phyloP scores from a whole-genome alignment of 2,329 filamentous ascomycete genomes.

The Aspergillus cejpii region DNA sequence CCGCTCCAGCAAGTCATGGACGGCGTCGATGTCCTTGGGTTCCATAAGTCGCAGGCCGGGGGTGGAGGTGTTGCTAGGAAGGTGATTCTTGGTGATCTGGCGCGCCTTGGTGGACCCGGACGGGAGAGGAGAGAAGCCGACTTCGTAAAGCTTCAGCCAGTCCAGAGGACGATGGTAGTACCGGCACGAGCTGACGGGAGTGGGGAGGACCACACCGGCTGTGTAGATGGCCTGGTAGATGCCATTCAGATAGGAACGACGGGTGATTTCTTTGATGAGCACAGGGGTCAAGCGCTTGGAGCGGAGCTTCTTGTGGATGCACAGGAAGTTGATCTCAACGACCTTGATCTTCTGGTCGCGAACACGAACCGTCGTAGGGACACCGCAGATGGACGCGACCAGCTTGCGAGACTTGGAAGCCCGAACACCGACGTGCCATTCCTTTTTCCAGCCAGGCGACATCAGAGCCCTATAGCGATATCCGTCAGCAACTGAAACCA shows the following conservation, averaged over 20 bases:
- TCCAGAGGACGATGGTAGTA: constrained; percentile 93
- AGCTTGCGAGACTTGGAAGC: constrained; percentile 76
- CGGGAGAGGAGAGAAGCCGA: constrained; percentile 87
- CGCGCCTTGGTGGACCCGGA: constrained; percentile 73
- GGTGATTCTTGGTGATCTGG: constrained; percentile 77
- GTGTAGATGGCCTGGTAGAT: constrained; percentile 97
- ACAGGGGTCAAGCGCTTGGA: constrained; percentile 87
- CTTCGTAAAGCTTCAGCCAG: constrained; percentile 93
- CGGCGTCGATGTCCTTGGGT: constrained; percentile 66
- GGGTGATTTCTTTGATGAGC: constrained; percentile 95
- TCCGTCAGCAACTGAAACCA: background rate
- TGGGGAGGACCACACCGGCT: constrained; percentile 82
- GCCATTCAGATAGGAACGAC: constrained; percentile 76
- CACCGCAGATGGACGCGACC: constrained; percentile 91
- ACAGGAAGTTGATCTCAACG: constrained; percentile 96
- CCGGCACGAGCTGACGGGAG: constrained; percentile 82
- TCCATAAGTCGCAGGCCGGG: constrained; percentile 75
- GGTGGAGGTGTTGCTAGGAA: constrained; percentile 67
- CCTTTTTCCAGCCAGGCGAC: constrained; percentile 84
- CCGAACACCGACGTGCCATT: constrained; percentile 93
- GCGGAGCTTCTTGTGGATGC: constrained; percentile 95
- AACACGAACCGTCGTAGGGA: constrained; percentile 76
- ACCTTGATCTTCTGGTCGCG: constrained; percentile 67
- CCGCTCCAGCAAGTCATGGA: constrained; percentile 65
- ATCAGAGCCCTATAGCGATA: constrained; percentile 68